Evolutionary conservation across 177 flowering plant species (phyloP).

Genomic region (Vitis hybrid): DNA sequence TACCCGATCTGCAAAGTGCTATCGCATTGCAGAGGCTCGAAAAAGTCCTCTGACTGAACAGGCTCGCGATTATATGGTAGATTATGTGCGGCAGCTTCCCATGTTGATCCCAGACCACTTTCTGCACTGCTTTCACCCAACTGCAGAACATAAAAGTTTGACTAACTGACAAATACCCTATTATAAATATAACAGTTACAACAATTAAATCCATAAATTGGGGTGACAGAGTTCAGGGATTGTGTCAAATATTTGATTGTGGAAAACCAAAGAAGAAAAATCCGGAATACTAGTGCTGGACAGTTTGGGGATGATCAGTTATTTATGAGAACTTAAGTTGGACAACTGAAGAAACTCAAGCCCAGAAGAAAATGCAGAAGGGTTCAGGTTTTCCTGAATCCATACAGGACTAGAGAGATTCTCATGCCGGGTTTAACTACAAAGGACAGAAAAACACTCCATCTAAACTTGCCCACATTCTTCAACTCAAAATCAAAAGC

Average conservation of each 20-base stretch:
- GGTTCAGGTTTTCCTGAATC: no score
- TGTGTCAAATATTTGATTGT: no score
- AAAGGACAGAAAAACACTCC: no score
- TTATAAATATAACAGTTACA: no score
- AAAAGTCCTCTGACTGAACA: conserved; percentile 41
- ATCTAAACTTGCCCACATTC: no score
- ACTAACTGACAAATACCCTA: background rate
- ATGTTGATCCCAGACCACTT: conserved; percentile 23
- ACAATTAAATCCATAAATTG: no score
- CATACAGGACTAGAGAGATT: no score
- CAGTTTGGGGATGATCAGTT: background rate
- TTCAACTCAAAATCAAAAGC: no score
- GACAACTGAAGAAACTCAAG: background rate
- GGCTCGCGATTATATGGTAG: conserved; percentile 24
- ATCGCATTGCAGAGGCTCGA: conserved; percentile 46
- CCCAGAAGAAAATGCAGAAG: background rate
- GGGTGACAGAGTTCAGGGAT: no score
- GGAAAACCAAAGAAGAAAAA: background rate
- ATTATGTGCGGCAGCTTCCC: conserved; percentile 32
- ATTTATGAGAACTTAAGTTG: no score
- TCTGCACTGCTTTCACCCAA: conserved; percentile 32
- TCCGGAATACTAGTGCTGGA: background rate
- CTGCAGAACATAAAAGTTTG: conserved; percentile 19
- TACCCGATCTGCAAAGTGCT: conserved; percentile 48
- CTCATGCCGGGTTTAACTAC: no score